These are phyloP conservation scores for Gastrodia elata DNA, from an alignment of 106 monocot genomes.

Conservation along the genomic window DNA sequence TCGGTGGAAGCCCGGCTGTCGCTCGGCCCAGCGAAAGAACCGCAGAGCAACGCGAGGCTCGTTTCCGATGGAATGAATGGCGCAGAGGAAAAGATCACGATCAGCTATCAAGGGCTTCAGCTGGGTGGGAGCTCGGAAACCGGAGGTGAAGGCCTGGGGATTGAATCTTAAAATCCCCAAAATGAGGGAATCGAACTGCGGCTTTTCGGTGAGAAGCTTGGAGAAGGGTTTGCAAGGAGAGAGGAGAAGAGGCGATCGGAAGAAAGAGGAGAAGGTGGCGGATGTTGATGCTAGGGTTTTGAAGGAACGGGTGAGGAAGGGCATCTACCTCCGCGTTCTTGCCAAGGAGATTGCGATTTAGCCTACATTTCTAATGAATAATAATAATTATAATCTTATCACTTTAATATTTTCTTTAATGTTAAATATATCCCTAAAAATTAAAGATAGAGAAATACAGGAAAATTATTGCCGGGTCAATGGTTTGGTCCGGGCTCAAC, in stretches of 20 bases:
- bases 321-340: too few species aligned
- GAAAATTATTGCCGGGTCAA: too few species aligned
- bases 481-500: too few species aligned
- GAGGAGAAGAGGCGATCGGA: background rate
- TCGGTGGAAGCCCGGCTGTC: conserved; percentile 31
- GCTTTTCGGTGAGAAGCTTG: background rate
- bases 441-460: too few species aligned
- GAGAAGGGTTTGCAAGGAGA: conserved; percentile 8
- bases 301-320: conserved; percentile 5
- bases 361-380: too few species aligned
- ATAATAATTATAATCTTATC: too few species aligned
- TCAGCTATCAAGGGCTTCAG: conserved; percentile 11
- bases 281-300: conserved; percentile 11
- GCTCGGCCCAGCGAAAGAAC: conserved; percentile 66
- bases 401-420: too few species aligned
- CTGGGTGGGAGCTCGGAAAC: background rate
- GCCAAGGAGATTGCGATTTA: too few species aligned
- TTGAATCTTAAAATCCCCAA: conserved; percentile 7
- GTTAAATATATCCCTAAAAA: too few species aligned
- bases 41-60: conserved; percentile 35
- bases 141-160: conserved; percentile 12
- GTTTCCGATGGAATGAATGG: conserved; percentile 30
- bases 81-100: conserved; percentile 8
- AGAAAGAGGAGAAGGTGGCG: background rate
- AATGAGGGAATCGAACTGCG: conserved; percentile 24